phyloP scores from a whole-genome alignment of 768 basidiomycete species.

The Stropharia rugosoannulata region DNA sequence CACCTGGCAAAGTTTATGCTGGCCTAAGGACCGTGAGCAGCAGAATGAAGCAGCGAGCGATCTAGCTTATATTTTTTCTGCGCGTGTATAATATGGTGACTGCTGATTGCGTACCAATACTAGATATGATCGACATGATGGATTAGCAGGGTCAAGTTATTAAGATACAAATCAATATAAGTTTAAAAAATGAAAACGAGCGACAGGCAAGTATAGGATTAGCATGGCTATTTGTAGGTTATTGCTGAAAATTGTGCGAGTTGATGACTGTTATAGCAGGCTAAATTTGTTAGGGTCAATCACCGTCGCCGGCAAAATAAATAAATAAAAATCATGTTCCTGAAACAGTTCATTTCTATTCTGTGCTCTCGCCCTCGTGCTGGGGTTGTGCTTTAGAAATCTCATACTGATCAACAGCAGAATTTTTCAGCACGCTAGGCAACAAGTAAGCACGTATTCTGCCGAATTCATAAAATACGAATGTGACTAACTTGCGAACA shows the following conservation, averaged over 20 bases:
- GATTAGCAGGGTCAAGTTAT: no score
- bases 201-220: no score
- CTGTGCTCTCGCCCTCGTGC: slow-evolving; percentile 1
- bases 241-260: no score
- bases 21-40: slow-evolving; percentile 89
- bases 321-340: not conserved
- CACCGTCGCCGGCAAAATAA: not conserved
- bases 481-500: slow-evolving; percentile 51
- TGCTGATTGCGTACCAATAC: slow-evolving; percentile 1
- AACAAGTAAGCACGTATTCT: not conserved
- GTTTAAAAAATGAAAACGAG: no score
- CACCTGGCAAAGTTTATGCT: slow-evolving; percentile 92
- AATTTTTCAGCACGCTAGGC: slow-evolving; percentile 46
- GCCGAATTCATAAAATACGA: not conserved
- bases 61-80: slow-evolving; percentile 37
- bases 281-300: not conserved
- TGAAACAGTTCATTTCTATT: not conserved
- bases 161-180: no score
- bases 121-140: not conserved
- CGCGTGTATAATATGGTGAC: not conserved
- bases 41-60: slow-evolving; percentile 88
- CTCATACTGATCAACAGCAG: slow-evolving; percentile 47
- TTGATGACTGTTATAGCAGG: no score
- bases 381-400: not conserved
- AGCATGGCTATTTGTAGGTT: no score